phyloP scores from a whole-genome alignment of 2,329 filamentous ascomycete species.

The Neurospora sp. region DNA sequence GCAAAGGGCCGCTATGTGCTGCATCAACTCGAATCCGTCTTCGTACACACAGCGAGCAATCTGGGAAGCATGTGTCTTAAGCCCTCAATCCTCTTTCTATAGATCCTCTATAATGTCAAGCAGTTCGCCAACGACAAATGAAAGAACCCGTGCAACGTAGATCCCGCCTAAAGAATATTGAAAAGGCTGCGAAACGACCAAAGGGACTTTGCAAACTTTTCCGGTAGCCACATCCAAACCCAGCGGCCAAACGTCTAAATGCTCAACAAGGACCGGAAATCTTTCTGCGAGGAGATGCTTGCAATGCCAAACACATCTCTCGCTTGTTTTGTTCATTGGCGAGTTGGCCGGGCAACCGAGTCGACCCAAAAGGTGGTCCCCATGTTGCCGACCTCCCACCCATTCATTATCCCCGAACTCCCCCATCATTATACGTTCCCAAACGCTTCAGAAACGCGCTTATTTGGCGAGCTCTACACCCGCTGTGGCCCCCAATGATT shows the following conservation, averaged over 20 bases:
- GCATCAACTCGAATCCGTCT: not conserved
- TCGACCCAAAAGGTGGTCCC: not conserved
- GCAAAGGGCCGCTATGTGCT: not conserved
- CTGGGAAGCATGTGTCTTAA: not conserved
- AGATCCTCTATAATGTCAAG: not conserved
- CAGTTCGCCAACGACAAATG: not conserved
- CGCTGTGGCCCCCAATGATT: constrained; percentile 58
- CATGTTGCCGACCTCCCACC: not conserved
- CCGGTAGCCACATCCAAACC: not conserved
- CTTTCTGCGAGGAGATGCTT: not conserved
- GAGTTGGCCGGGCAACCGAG: not conserved
- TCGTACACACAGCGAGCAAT: not conserved
- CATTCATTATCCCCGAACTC: not conserved
- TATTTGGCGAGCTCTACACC: constrained; percentile 60
- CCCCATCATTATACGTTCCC: not conserved
- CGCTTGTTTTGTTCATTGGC: not conserved
- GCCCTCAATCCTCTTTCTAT: not conserved
- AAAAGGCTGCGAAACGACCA: not conserved
- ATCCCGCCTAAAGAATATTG: not conserved
- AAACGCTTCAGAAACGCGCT: constrained; percentile 6
- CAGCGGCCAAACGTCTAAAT: not conserved
- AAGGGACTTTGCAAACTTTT: not conserved
- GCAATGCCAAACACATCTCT: not conserved
- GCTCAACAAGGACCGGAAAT: not conserved
- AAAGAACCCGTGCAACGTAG: not conserved